Evolutionary conservation across 2,329 filamentous ascomycete species (phyloP).

Genomic region (Colletotrichum ledebouriae): DNA sequence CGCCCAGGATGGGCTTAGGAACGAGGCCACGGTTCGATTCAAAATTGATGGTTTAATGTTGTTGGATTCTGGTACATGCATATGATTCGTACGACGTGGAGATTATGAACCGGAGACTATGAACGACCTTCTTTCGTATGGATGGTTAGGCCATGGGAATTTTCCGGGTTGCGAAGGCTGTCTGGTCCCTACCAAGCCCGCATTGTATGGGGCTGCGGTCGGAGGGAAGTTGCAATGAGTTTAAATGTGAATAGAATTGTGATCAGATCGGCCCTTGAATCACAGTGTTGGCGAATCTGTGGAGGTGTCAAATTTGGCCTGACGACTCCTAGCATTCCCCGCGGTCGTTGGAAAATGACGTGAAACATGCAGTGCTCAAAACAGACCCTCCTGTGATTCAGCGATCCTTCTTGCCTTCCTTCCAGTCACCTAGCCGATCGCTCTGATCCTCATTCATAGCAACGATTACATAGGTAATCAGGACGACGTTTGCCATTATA

Average conservation of each 20-base stretch:
- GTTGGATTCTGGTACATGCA: slow-evolving; percentile 43
- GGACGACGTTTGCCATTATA: slow-evolving; percentile 89
- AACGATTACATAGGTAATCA: slow-evolving; percentile 91
- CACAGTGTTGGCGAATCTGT: too few species aligned
- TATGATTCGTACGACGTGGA: slow-evolving; percentile 42
- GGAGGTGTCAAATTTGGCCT: too few species aligned
- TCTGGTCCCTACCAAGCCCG: not conserved
- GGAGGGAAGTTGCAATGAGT: too few species aligned
- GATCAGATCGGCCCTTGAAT: too few species aligned
- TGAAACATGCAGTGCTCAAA: not conserved
- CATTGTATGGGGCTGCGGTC: too few species aligned
- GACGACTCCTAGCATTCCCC: not conserved
- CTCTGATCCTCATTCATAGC: slow-evolving; percentile 88
- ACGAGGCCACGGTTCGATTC: not conserved
- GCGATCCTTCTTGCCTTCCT: slow-evolving; percentile 65
- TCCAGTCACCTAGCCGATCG: slow-evolving; percentile 56
- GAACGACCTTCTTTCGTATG: slow-evolving; percentile 3
- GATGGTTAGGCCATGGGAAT: slow-evolving; percentile 13
- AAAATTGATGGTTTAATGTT: slow-evolving; percentile 26
- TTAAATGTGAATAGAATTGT: too few species aligned
- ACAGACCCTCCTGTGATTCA: slow-evolving; percentile 45
- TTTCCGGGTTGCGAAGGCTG: not conserved
- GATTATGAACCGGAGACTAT: slow-evolving; percentile 27
- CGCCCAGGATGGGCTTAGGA: slow-evolving; percentile 2
- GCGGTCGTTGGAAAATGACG: not conserved